A percentile compares a stretch with the other conserved stretches of the same genome.
Conservation (phyloP, 495 filamentous ascomycete species). For the Daldinia decipiens region DNA sequence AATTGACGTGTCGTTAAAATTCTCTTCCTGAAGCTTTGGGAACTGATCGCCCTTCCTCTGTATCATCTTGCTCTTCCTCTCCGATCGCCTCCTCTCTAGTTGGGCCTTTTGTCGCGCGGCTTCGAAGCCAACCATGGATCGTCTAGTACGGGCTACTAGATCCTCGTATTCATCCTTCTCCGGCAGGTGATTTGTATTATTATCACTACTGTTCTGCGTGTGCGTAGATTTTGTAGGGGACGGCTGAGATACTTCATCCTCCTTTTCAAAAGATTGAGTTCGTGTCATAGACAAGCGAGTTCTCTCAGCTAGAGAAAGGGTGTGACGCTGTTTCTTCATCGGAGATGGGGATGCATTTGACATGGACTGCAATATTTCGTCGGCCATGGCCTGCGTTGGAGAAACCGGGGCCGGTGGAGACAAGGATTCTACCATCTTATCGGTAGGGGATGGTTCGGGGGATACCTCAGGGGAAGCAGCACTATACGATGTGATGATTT, state of each 20-base stretch:
- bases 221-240: slow-evolving; percentile 40
- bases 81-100: slow-evolving; percentile 66
- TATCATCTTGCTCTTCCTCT: slow-evolving; percentile 54
- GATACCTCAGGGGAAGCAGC: slow-evolving; percentile 32
- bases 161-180: slow-evolving; percentile 51
- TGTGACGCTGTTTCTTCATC: slow-evolving; percentile 62
- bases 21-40: slow-evolving; percentile 53
- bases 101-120: slow-evolving; percentile 62
- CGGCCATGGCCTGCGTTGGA: slow-evolving; percentile 61
- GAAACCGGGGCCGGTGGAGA: slow-evolving; percentile 51
- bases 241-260: slow-evolving; percentile 44
- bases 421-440: slow-evolving; percentile 37
- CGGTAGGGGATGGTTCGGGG: slow-evolving; percentile 41
- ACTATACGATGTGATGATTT: slow-evolving; percentile 14
- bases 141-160: slow-evolving; percentile 80
- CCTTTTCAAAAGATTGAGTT: slow-evolving; percentile 49
- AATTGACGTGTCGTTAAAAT: slow-evolving; percentile 39
- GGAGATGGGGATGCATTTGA: slow-evolving; percentile 61
- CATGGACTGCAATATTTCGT: slow-evolving; percentile 68
- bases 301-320: slow-evolving; percentile 64
- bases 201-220: slow-evolving; percentile 3
- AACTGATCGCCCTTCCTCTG: slow-evolving; percentile 53
- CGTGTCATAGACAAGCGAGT: slow-evolving; percentile 62
- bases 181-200: slow-evolving; percentile 33
- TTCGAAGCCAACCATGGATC: slow-evolving; percentile 77